Percentiles rank a stretch among this genome's conserved stretches.
Conservation (phyloP, 176 grass and related monocot genomes). For the Rhynchospora tenuis region DNA sequence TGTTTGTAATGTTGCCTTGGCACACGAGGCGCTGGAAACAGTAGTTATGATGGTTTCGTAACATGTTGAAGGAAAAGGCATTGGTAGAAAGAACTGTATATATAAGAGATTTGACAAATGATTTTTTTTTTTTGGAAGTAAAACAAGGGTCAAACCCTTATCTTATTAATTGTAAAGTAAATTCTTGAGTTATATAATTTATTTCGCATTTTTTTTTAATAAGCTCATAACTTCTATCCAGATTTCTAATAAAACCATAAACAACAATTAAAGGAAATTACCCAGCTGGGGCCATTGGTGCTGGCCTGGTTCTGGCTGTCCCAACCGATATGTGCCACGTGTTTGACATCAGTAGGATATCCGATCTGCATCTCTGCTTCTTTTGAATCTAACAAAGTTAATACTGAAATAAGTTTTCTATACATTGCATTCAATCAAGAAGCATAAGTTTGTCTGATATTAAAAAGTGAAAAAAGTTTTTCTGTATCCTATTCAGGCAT, state of each 20-base stretch:
- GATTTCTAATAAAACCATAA: slow-evolving; percentile 2
- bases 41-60: not conserved
- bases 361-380: slow-evolving; percentile 93
- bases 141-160: no score
- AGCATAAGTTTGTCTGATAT: not conserved
- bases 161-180: no score
- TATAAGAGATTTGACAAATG: no score
- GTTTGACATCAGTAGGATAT: slow-evolving; percentile 87
- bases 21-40: not conserved
- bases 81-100: no score
- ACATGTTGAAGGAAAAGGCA: slow-evolving; percentile 1
- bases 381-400: slow-evolving; percentile 29
- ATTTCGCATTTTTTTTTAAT: slow-evolving; percentile 29
- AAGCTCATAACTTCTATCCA: slow-evolving; percentile 36
- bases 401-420: not conserved
- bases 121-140: no score
- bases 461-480: not conserved
- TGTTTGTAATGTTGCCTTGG: not conserved
- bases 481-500: not conserved
- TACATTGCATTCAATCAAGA: not conserved
- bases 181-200: slow-evolving; percentile 22
- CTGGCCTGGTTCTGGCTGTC: slow-evolving; percentile 46
- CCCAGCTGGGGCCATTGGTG: slow-evolving; percentile 56
- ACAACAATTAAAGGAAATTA: slow-evolving; percentile 14
- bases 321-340: slow-evolving; percentile 94